phyloP scores from a whole-genome alignment of 2,329 filamentous ascomycete genomes.

The Ophiosphaerella herpotricha region DNA sequence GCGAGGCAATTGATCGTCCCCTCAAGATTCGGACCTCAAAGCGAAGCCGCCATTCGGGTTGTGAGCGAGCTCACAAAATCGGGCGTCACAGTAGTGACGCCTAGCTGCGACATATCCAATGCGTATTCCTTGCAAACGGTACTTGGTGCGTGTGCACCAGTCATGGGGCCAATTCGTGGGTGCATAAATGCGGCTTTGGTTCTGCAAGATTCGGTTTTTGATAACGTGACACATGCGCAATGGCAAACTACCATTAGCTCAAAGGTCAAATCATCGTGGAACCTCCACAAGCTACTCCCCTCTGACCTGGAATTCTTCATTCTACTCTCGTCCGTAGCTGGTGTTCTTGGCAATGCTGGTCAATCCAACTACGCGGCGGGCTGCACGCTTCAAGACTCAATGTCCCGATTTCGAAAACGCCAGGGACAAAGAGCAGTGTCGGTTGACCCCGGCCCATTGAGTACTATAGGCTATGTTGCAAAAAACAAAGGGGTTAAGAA shows the following conservation, averaged over 20 bases:
- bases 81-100: not conserved
- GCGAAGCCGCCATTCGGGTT: not conserved
- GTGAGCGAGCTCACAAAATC: not conserved
- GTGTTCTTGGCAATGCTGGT: conserved; percentile 12
- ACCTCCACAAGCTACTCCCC: conserved; percentile 16
- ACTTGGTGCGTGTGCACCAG: not conserved
- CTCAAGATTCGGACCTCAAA: conserved; percentile 14
- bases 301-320: conserved; percentile 18
- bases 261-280: conserved; percentile 39
- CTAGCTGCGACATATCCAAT: too few species aligned
- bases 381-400: too few species aligned
- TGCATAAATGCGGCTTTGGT: too few species aligned
- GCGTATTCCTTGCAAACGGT: too few species aligned
- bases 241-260: conserved; percentile 3
- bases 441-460: too few species aligned
- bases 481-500: too few species aligned
- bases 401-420: too few species aligned
- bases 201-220: not conserved
- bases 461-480: too few species aligned
- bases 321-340: conserved; percentile 21
- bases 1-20: conserved; percentile 24
- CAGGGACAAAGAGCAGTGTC: too few species aligned
- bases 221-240: conserved; percentile 9
- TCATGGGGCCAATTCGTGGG: too few species aligned
- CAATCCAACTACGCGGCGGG: conserved; percentile 21